Evolutionary conservation across 2,329 filamentous ascomycete species (phyloP).

Genomic region (Dactylellina parvicollis): DNA sequence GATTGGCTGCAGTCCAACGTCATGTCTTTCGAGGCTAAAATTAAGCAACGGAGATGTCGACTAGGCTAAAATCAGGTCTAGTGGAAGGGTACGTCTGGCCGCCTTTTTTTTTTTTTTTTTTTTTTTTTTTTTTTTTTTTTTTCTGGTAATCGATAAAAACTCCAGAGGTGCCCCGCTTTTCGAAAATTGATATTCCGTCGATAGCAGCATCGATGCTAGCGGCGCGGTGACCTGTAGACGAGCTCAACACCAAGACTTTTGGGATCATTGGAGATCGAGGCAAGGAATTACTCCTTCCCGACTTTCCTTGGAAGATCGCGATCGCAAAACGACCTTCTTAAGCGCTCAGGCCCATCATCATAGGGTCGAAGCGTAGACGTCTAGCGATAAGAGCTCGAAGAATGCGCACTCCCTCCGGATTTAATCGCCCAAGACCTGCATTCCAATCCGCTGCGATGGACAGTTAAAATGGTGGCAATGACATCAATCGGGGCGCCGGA

Average conservation of each 20-base stretch:
- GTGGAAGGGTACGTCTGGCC: too few relatives aligned
- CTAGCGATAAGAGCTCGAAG: slow-evolving; percentile 13
- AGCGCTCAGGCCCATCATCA: too few relatives aligned
- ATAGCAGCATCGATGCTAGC: slow-evolving; percentile 8
- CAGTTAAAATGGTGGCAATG: not conserved
- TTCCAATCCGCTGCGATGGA: not conserved
- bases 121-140: slow-evolving; percentile 2
- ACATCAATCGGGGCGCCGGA: slow-evolving; percentile 3
- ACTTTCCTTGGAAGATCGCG: slow-evolving; percentile 1
- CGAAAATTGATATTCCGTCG: slow-evolving; percentile 33
- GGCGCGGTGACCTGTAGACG: slow-evolving; percentile 37
- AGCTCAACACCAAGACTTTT: slow-evolving; percentile 50
- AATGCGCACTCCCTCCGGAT: not conserved
- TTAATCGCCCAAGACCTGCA: not conserved
- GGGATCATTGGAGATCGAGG: slow-evolving; percentile 1
- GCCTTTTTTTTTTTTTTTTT: slow-evolving; percentile 4
- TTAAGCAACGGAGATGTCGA: slow-evolving; percentile 13
- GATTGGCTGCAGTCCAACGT: slow-evolving; percentile 51
- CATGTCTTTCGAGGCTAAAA: slow-evolving; percentile 42
- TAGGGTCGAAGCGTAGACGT: too few relatives aligned
- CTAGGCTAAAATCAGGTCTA: slow-evolving; percentile 14
- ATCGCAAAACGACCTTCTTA: slow-evolving; percentile 13
- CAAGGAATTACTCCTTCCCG: not conserved
- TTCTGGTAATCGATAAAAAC: slow-evolving; percentile 21
- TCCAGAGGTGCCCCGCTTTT: slow-evolving; percentile 30